Conservation (phyloP, 2,329 filamentous ascomycete species). For the Fusarium phyllophilum region DNA sequence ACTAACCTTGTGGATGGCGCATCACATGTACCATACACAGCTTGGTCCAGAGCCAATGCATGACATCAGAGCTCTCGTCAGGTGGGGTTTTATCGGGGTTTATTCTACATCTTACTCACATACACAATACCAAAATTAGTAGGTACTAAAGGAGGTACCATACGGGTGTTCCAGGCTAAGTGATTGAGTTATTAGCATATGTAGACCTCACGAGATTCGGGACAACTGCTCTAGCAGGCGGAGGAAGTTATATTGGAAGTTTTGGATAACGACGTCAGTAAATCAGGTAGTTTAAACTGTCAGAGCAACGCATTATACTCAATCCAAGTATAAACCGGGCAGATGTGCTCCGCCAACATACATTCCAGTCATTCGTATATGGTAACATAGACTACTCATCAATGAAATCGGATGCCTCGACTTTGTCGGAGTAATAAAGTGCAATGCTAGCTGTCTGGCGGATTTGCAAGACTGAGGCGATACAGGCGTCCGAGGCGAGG, state of each 20-base stretch:
- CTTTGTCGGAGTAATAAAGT: neutral
- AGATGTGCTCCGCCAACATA: neutral
- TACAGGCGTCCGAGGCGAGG: neutral
- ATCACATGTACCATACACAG: neutral
- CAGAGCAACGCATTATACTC: neutral
- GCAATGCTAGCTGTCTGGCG: neutral
- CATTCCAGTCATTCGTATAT: neutral
- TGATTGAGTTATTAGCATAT: neutral
- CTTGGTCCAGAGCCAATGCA: neutral
- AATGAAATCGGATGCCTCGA: neutral
- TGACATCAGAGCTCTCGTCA: slow-evolving; percentile 19
- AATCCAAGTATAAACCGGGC: neutral
- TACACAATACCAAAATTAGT: neutral
- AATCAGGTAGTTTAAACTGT: too few relatives aligned
- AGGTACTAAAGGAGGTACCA: neutral
- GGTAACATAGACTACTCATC: neutral
- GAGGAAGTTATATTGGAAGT: neutral
- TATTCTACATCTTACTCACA: neutral
- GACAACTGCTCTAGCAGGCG: neutral
- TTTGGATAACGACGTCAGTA: neutral
- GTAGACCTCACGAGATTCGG: neutral
- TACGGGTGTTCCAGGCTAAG: neutral
- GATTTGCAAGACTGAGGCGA: neutral
- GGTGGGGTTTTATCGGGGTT: neutral
- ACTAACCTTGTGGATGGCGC: neutral